Evolutionary conservation across 345 rosid species (phyloP).

Genomic region (Firmiana major): DNA sequence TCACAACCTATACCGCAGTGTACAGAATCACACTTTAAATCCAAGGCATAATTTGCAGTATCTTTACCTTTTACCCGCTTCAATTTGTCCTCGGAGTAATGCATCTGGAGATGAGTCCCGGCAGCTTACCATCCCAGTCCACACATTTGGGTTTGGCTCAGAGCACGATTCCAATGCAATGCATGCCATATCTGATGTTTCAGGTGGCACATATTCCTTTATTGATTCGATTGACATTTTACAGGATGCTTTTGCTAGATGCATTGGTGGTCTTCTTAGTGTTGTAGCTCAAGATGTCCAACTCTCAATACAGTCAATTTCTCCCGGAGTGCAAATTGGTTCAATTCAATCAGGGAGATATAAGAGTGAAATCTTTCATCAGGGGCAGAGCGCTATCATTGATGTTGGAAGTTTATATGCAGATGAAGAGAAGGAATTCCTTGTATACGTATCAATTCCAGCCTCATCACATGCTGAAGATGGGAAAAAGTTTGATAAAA

Average conservation of each 20-base stretch:
- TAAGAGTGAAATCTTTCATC: conserved; percentile 8
- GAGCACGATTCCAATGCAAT: conserved; percentile 36
- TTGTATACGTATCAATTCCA: conserved; percentile 24
- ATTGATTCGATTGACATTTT: conserved; percentile 26
- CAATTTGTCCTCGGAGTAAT: conserved; percentile 13
- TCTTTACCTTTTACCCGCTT: conserved; percentile 24
- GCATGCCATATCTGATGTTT: conserved; percentile 36
- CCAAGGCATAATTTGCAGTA: conserved; percentile 11
- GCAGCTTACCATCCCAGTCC: conserved; percentile 24
- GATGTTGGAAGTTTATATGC: conserved; percentile 35
- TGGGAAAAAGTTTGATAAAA: neutral
- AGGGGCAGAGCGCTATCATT: conserved; percentile 16
- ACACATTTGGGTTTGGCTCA: conserved; percentile 37
- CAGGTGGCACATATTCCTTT: conserved; percentile 39
- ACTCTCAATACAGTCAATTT: conserved; percentile 13
- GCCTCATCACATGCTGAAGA: neutral
- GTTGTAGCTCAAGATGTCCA: conserved; percentile 32
- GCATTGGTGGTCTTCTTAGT: conserved; percentile 40
- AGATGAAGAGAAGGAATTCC: conserved; percentile 34
- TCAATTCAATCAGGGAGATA: conserved; percentile 30
- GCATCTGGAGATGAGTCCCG: conserved; percentile 10
- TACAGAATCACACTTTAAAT: conserved; percentile 11
- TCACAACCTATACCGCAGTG: neutral
- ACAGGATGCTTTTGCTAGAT: conserved; percentile 42
- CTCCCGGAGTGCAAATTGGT: conserved; percentile 22